Evolutionary conservation across 1,139 yeast species (phyloP).

Genomic region (Pichia sp.): DNA sequence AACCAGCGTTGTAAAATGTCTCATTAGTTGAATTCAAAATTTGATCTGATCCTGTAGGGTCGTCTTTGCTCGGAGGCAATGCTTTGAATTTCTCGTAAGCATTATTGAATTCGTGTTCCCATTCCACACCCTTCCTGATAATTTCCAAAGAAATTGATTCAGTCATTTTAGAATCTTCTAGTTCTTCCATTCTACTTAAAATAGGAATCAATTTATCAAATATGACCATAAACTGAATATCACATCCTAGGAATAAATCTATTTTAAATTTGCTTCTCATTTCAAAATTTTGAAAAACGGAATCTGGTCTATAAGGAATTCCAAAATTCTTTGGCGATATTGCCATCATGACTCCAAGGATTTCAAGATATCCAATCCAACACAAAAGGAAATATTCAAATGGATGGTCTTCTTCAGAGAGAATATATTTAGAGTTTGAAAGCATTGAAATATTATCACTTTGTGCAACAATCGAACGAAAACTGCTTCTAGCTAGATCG

Average conservation of each 20-base stretch:
- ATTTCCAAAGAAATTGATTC: conserved; percentile 1
- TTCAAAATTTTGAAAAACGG: conserved; percentile 4
- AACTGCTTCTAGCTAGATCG: conserved; percentile 7
- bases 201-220: conserved; percentile 9
- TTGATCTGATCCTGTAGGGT: conserved; percentile 4
- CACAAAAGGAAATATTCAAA: conserved; percentile 6
- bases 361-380: conserved; percentile 12
- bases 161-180: background rate
- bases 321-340: conserved; percentile 6
- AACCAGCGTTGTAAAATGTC: conserved; percentile 7
- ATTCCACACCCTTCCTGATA: conserved; percentile 5
- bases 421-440: conserved; percentile 4
- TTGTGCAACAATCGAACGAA: conserved; percentile 1
- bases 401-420: conserved; percentile 5
- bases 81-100: conserved; percentile 6
- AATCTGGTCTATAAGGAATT: conserved; percentile 8
- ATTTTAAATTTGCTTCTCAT: conserved; percentile 5
- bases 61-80: background rate
- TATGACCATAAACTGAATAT: conserved; percentile 7
- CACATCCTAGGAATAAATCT: conserved; percentile 11
- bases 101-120: conserved; percentile 8
- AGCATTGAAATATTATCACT: conserved; percentile 1
- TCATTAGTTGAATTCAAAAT: conserved; percentile 6
- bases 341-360: conserved; percentile 11
- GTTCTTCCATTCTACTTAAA: conserved; percentile 5